These are phyloP conservation scores for Lophiotrema nucula DNA, from an alignment of 495 filamentous ascomycete species.

Conservation along the genomic window DNA sequence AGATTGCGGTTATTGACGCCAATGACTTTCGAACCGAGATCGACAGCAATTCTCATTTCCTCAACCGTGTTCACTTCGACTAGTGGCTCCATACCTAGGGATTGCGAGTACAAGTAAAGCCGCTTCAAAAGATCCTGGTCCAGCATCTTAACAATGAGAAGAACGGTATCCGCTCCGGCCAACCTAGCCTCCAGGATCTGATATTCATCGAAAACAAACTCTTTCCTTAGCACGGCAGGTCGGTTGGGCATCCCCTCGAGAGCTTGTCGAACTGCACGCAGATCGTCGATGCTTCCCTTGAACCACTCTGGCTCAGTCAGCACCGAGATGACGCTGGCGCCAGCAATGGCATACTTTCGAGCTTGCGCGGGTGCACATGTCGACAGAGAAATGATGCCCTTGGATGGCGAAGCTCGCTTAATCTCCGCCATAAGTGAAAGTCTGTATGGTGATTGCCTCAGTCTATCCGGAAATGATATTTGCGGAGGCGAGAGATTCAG, in stretches of 20 bases:
- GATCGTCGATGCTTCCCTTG: slow-evolving; percentile 93
- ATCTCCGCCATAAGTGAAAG: slow-evolving; percentile 94
- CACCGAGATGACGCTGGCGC: slow-evolving; percentile 94
- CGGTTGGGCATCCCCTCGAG: slow-evolving; percentile 86
- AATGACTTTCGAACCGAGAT: slow-evolving; percentile 88
- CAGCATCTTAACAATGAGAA: slow-evolving; percentile 99
- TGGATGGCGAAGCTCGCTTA: slow-evolving; percentile 94
- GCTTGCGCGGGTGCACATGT: slow-evolving; percentile 89
- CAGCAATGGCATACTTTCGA: slow-evolving; percentile 85
- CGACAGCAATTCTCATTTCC: slow-evolving; percentile 85
- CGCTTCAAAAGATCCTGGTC: slow-evolving; percentile 68
- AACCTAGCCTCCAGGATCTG: slow-evolving; percentile 94
- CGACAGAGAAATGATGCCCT: slow-evolving; percentile 85
- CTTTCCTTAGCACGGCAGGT: slow-evolving; percentile 88
- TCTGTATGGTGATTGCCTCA: slow-evolving; percentile 76
- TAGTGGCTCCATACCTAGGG: slow-evolving; percentile 94
- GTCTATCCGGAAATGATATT: slow-evolving; percentile 73
- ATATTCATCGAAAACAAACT: slow-evolving; percentile 98
- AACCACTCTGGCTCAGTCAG: slow-evolving; percentile 99
- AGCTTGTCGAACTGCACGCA: slow-evolving; percentile 82
- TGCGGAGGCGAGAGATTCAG: slow-evolving; percentile 82
- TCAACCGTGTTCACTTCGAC: slow-evolving; percentile 94
- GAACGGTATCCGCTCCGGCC: slow-evolving; percentile 89
- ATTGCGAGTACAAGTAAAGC: slow-evolving; percentile 83
- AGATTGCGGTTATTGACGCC: slow-evolving; percentile 98